Evolutionary conservation across 2,329 filamentous ascomycete species (phyloP), one percentile per base, ranked within the genome.

Genomic region (Chaetothyriales sp.): DNA sequence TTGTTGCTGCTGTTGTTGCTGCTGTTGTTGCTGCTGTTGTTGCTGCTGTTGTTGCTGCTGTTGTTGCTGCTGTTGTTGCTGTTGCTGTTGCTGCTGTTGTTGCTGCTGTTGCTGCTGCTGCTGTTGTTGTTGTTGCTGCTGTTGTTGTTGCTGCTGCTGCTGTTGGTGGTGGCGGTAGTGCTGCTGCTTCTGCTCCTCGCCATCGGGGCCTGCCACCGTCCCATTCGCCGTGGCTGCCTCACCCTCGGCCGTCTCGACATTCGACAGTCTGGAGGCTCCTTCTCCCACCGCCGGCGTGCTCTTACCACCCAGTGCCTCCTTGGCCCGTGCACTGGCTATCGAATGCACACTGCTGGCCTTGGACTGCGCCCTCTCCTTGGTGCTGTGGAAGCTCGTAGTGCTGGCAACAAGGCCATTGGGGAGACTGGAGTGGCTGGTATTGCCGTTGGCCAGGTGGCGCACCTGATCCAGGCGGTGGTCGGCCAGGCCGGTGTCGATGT

Each of bases 321-420:
- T 64, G 18, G 63, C 64, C 55, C 65, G 67, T 33, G 61, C 63
- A 46, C 53, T 60, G 5, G 48, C 52, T 55, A 70, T 49, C n/a
- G 69, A 70, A 55, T 84, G 77, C 18, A 74, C 70, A 56, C 71
- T 74, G 43, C 65, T 67, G 55, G 71, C 64, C 58, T 69, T 68
- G 49, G 68, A 65, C 52, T 64, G 64, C 33, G 63, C 65, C 58
- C 61, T 65, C 18, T 71, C 70, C 46, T 70, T 69, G 48, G 69
- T 70, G 51, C 67, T 67, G 20, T 28, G 46, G 18, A 29, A 47
- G 19, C 20, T 54, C 66, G 75, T 82, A 62, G 69, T 70, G 62
- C 78, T 75, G 66, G 71, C 68, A 62, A 69, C 70, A 37, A 67
- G 51, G 28, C 64, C 63, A 48, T 66, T 65, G 18, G 56, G 56